Evolutionary conservation across 2,329 filamentous ascomycete genomes (phyloP), one percentile per base, ranked within the genome.

Genomic region (Hypoxylon sp.): DNA sequence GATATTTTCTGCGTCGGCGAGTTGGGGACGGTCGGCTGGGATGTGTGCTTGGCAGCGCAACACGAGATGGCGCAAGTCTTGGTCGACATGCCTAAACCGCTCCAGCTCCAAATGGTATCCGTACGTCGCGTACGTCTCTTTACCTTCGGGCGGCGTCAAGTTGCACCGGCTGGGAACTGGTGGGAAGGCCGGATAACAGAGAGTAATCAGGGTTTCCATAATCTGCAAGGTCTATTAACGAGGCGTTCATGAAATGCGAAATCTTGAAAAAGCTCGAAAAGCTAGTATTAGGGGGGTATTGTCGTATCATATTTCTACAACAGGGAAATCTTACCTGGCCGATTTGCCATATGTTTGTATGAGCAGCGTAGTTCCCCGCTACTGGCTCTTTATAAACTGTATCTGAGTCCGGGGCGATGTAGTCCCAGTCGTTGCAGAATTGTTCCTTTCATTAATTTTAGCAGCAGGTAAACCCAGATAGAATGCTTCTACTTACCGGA

Each of bases 401-500:
- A 11, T n/a, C 17, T 3, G 7, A 4, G 17, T 43, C 17, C 11
- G 38, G 38, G 14, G 3, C 1, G 38, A 43, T 43, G 38, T 43
- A 21, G 17, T 43, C 38, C 38, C 38, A 43, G 17, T 43, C 38
- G 38, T 43, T 43, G 38, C 38, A 43, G n/a, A 43, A 43, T 43
- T 43, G 38, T 21, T 43, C 38, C 38, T 43, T 43, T 43, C 9
- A 43, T 38, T 6, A 9, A 19, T 7, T 17, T 43, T 43, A 43
- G 38, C 38, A 21, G 19, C 9, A 2, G 3, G 17, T 10, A 43
- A n/a, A 43, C 1, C 7, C 17, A 43, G 17, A 21, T 11, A 43
- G 17, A 43, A 9, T 21, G 17, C 17, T 43, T 21, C n/a, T 43
- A 43, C 38, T 43, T 43, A 43, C 38, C 10, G 38, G 38, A 9